Conservation (phyloP, 2,329 filamentous ascomycete genomes). For the Rhynchosporium secalis region DNA sequence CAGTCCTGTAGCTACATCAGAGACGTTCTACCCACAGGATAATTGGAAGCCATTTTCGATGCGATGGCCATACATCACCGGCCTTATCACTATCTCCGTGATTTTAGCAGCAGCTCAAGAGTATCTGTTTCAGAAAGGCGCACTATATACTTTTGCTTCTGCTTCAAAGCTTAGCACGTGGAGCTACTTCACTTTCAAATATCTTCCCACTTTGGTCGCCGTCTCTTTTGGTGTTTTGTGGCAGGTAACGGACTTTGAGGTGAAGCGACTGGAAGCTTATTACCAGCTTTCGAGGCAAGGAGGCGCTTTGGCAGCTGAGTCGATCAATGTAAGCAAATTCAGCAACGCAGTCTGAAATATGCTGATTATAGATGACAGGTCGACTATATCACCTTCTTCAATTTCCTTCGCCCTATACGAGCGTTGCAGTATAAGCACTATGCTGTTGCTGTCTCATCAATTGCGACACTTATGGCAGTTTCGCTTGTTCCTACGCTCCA, state of each 20-base stretch:
- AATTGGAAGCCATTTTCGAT: slow-evolving; percentile 69
- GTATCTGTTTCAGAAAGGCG: slow-evolving; percentile 51
- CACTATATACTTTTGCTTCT: slow-evolving; percentile 47
- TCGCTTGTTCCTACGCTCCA: slow-evolving; percentile 69
- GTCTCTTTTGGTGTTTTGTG: slow-evolving; percentile 64
- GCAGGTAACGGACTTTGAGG: slow-evolving; percentile 66
- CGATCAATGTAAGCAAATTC: slow-evolving; percentile 58
- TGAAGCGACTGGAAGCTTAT: slow-evolving; percentile 65
- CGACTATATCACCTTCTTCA: slow-evolving; percentile 65
- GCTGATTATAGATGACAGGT: slow-evolving; percentile 20
- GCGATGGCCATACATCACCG: slow-evolving; percentile 59
- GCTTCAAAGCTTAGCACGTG: slow-evolving; percentile 52
- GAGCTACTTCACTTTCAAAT: slow-evolving; percentile 63
- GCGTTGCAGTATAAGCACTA: slow-evolving; percentile 65
- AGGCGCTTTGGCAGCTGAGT: slow-evolving; percentile 63
- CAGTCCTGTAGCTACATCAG: slow-evolving; percentile 41
- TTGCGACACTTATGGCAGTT: slow-evolving; percentile 64
- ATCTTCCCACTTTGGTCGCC: slow-evolving; percentile 60
- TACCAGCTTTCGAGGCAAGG: slow-evolving; percentile 62
- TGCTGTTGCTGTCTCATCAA: slow-evolving; percentile 65
- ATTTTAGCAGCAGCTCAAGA: slow-evolving; percentile 55
- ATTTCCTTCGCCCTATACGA: slow-evolving; percentile 62
- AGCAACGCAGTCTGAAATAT: neutral
- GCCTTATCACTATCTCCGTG: slow-evolving; percentile 55
- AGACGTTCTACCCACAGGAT: slow-evolving; percentile 61